Percentiles rank a stretch among this genome's conserved stretches.
Conservation (phyloP, 1,284 basidiomycete species). For the Sporisorium exsertum region DNA sequence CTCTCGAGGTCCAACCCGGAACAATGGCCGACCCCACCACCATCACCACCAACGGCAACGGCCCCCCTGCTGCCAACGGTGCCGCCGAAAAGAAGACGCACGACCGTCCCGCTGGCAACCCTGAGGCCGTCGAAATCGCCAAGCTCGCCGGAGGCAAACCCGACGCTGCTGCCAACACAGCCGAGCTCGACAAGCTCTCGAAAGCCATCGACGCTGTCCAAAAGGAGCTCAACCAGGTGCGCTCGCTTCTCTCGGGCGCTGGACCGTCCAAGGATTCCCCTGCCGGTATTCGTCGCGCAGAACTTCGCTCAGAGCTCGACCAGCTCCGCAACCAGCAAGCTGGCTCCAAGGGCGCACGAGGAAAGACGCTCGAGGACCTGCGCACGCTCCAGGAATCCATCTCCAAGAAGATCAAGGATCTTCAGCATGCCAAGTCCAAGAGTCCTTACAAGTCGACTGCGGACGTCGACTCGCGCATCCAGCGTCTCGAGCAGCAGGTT, state of each 20-base stretch:
- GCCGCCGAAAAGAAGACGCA: slow-evolving; percentile 25
- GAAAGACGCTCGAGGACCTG: slow-evolving; percentile 84
- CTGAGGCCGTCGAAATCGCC: slow-evolving; percentile 59
- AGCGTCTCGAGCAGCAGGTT: slow-evolving; percentile 80
- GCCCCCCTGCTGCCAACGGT: slow-evolving; percentile 10
- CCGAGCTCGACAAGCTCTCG: slow-evolving; percentile 64
- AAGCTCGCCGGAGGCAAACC: slow-evolving; percentile 67
- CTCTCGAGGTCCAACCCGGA: not conserved
- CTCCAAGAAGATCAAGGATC: slow-evolving; percentile 89
- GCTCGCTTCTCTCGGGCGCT: slow-evolving; percentile 74
- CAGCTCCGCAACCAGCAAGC: slow-evolving; percentile 83
- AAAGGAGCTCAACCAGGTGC: slow-evolving; percentile 74
- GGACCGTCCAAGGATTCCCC: slow-evolving; percentile 64
- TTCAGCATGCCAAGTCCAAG: slow-evolving; percentile 85
- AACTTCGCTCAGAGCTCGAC: slow-evolving; percentile 86
- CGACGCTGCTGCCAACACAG: slow-evolving; percentile 59
- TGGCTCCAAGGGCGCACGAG: slow-evolving; percentile 79
- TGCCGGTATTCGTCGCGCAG: slow-evolving; percentile 79
- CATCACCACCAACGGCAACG: slow-evolving; percentile 13
- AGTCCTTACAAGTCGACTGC: slow-evolving; percentile 83
- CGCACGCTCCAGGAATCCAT: slow-evolving; percentile 83
- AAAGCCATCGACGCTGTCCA: slow-evolving; percentile 61
- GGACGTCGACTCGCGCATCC: slow-evolving; percentile 88
- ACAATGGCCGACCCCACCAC: slow-evolving; percentile 38
- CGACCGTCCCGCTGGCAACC: slow-evolving; percentile 47